Percentiles rank a stretch among this genome's conserved stretches.
Conservation (phyloP, 257 asterid species). For the Dorcoceras hygrometricum region DNA sequence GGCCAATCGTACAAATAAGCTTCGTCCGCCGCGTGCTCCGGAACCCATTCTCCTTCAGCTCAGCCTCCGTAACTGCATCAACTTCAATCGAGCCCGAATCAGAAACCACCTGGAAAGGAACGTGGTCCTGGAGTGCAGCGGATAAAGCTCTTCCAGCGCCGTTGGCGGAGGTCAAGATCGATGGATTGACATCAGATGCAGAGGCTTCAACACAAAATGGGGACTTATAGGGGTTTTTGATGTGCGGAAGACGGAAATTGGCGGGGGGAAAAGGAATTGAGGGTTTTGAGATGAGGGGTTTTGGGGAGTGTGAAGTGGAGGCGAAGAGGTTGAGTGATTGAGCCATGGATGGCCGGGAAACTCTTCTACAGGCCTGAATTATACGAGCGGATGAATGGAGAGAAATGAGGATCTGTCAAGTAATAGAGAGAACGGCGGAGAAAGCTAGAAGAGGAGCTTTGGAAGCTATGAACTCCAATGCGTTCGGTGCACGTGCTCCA, state of each 20-base stretch:
- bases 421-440: constrained; percentile 33
- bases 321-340: constrained; percentile 41
- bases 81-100: constrained; percentile 82
- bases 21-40: constrained; percentile 95
- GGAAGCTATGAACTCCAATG: not conserved
- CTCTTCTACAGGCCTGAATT: constrained; percentile 22
- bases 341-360: constrained; percentile 32
- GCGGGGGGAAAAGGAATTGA: constrained; percentile 10
- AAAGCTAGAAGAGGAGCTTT: constrained; percentile 27
- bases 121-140: constrained; percentile 31
- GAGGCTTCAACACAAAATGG: constrained; percentile 33
- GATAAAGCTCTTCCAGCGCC: constrained; percentile 45
- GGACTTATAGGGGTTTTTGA: constrained; percentile 22
- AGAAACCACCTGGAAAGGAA: constrained; percentile 21
- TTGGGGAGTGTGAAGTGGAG: constrained; percentile 41
- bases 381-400: not conserved
- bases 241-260: constrained; percentile 25
- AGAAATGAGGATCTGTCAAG: constrained; percentile 18
- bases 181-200: constrained; percentile 29
- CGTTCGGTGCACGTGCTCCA: not conserved
- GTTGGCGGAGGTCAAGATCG: constrained; percentile 39
- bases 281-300: constrained; percentile 34
- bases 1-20: constrained; percentile 88
- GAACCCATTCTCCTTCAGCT: constrained; percentile 96
- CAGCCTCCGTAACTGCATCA: constrained; percentile 90